Evolutionary conservation across 768 basidiomycete species (phyloP).

Genomic region (Astraeus odoratus): DNA sequence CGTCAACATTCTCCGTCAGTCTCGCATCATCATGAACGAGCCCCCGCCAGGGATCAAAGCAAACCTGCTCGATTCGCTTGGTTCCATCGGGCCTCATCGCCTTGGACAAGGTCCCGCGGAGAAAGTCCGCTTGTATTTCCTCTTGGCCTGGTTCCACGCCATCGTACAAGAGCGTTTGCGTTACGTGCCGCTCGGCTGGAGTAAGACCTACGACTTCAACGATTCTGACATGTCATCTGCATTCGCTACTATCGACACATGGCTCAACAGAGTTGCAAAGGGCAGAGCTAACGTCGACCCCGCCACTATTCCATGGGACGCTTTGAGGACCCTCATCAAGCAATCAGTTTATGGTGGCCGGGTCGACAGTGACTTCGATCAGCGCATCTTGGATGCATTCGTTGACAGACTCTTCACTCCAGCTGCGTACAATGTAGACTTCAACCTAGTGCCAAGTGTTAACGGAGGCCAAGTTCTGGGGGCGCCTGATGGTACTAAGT

Average conservation of each 20-base stretch:
- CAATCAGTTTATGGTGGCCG: conserved; percentile 95
- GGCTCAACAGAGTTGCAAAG: conserved; percentile 75
- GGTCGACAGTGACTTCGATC: conserved; percentile 93
- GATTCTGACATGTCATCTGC: conserved; percentile 96
- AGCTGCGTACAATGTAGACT: conserved; percentile 87
- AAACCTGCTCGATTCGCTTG: conserved; percentile 86
- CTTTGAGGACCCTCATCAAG: conserved; percentile 87
- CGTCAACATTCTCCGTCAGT: conserved; percentile 94
- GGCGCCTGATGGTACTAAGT: conserved; percentile 87
- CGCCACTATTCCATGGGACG: conserved; percentile 88
- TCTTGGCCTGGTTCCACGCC: conserved; percentile 98
- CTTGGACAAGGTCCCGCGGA: conserved; percentile 85
- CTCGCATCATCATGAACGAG: conserved; percentile 97
- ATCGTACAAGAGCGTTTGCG: conserved; percentile 94
- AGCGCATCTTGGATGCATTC: conserved; percentile 86
- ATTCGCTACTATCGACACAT: conserved; percentile 85
- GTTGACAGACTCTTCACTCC: conserved; percentile 87
- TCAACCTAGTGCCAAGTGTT: conserved; percentile 71
- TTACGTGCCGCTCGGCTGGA: conserved; percentile 96
- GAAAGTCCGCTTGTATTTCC: conserved; percentile 89
- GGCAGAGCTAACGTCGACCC: conserved; percentile 92
- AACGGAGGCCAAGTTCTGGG: conserved; percentile 50
- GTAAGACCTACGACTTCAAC: conserved; percentile 96
- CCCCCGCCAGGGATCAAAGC: conserved; percentile 96
- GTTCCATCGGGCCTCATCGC: conserved; percentile 61